Base-by-base conservation (phyloP, 139 green algal species). In the Zygnema circumcarinatum region DNA sequence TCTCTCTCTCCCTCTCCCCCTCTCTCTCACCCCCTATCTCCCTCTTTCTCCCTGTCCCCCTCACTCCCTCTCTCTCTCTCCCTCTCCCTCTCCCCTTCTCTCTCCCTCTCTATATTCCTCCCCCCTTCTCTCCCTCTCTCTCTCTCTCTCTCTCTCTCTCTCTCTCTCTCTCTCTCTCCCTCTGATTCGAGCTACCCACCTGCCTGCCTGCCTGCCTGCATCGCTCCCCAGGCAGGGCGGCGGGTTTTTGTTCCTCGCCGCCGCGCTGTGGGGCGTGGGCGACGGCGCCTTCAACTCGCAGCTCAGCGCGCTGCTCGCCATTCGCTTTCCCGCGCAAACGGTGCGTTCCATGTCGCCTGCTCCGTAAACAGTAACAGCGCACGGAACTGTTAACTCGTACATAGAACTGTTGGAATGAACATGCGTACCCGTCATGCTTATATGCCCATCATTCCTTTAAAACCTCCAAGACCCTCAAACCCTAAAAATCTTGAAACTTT, bases 241-340 rank as follows among this genome's bases (percentile, higher is more conserved):
- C 38, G 36, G 32, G 1, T 7, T 32, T 36, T 38, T 67, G 76
- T 36, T 87, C 33, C 0, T 81, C 31, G 21, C 25, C 31, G 81
- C 81, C 2, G 31, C 40, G 22, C 67, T 87, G 56, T 87, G 81
- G 81, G 81, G 81, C 20, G 2, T 52, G 32, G 81, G 81, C 1
- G 81, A 87, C 35, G 81, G 40, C 62, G 36, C 32, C 67, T 87
- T 82, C 33, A 81, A 87, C 33, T 73, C 81, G 1, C 81, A 87
- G 67, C 41, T 87, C 33, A 87, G 73, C 67, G 32, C 81, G 7
- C 62, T 87, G 35, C 67, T 87, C 20, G 31, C 38, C 0, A 42
- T 82, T 52, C 11, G 33, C 33, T 87, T 82, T 47, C 35, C 67
- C 31, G 7, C 29, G 16, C 38, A 82, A 72, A 87, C 73, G 81